Evolutionary conservation across 345 rosid species (phyloP), one percentile per base, ranked within the genome.

Genomic region (Cardamine chenopodiifolia): DNA sequence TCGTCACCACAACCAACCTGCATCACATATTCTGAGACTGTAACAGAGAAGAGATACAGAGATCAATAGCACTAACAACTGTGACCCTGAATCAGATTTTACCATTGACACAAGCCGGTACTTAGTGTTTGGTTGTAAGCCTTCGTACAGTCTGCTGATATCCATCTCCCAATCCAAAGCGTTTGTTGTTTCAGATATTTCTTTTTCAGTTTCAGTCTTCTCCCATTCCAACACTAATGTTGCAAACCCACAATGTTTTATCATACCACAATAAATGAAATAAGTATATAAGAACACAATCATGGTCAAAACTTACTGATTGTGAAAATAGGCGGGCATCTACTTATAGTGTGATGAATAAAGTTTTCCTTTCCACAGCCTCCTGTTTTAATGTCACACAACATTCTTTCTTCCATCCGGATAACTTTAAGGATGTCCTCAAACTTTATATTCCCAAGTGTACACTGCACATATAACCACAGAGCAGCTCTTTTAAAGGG

Each of bases 71-170:
- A 32, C 35, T 7, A 32, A 7, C 3, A 32, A 7, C 1, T 32
- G 35, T 18, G 39, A 70, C 44, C 9, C 6, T 3, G 50, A 35
- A 11, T 62, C 50, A 48, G 42, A 39, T 25, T 60, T 60, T 71
- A 61, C 76, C 76, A 72, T 50, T 62, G 76, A 61, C 26, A 62
- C 76, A 50, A 61, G 76, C 39, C 68, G 68, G 61, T 61, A 61
- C 28, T 37, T 72, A 1, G 70, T 72, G 34, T 19, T 50, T 40
- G 17, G 69, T 14, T 62, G 17, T 39, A 50, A 52, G 22, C 62
- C 62, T 62, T 72, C 26, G 56, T 62, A 72, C 14, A 72, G 63
- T 22, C 32, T 39, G 70, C 70, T 62, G 18, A 72, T 39, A 28
- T 72, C 76, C 53, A 72, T 72, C 54, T 72, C 62, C 60, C 62